These are phyloP conservation scores for Albifimbria verrucaria DNA, from an alignment of 2,329 filamentous ascomycete genomes.

Conservation along the genomic window DNA sequence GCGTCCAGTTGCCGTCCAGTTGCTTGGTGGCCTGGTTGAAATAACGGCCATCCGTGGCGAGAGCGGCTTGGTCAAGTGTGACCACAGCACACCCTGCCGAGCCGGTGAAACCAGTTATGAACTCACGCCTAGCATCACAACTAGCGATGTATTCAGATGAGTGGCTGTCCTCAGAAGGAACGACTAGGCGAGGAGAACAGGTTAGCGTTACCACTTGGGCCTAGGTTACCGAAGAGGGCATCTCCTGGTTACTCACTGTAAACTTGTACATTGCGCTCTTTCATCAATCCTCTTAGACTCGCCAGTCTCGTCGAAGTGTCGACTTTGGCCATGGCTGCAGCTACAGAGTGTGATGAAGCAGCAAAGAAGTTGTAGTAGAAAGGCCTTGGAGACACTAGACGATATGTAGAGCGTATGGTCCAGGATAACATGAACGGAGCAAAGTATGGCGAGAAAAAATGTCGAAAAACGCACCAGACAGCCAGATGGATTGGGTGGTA, in stretches of 20 bases:
- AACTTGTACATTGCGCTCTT: conserved; percentile 78
- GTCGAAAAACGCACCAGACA: too few relatives aligned
- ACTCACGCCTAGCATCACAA: conserved; percentile 89
- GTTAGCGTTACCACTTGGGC: conserved; percentile 7
- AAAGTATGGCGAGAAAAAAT: too few relatives aligned
- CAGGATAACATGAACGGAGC: too few relatives aligned
- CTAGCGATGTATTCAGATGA: conserved; percentile 96
- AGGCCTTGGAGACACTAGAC: conserved; percentile 14
- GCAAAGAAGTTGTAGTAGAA: too few relatives aligned
- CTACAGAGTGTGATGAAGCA: conserved; percentile 9
- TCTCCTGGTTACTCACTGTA: conserved; percentile 75
- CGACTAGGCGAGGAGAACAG: conserved; percentile 54
- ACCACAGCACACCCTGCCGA: conserved; percentile 92
- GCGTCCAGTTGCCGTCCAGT: conserved; percentile 84
- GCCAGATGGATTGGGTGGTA: too few relatives aligned
- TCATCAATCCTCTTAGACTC: conserved; percentile 81
- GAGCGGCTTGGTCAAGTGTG: conserved; percentile 77
- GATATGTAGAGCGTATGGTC: too few relatives aligned
- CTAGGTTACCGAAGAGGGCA: background rate
- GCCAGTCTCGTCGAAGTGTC: conserved; percentile 74
- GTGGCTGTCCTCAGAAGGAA: conserved; percentile 96
- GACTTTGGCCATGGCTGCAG: conserved; percentile 43
- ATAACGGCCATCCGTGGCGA: conserved; percentile 94
- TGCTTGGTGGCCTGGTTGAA: conserved; percentile 95
- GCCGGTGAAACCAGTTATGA: conserved; percentile 90